These are phyloP conservation scores for Kingdonia uniflora DNA, from an alignment of 164 flowering plant species.

Conservation along the genomic window DNA sequence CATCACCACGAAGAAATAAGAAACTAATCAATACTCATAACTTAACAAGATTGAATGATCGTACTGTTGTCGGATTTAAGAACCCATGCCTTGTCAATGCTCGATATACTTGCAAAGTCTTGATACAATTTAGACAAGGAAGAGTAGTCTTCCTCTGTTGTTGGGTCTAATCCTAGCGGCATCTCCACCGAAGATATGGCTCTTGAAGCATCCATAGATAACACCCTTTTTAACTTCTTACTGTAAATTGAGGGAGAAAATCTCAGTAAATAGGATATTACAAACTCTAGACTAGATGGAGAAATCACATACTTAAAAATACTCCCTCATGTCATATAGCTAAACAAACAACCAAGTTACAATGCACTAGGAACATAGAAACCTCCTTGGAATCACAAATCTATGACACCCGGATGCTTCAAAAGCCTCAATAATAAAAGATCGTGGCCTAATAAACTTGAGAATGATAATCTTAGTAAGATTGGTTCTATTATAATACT, in stretches of 20 bases:
- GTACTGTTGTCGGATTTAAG: conserved; percentile 54
- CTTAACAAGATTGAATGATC: background rate
- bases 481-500: too few species aligned
- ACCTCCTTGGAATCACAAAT: background rate
- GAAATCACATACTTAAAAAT: background rate
- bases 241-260: conserved; percentile 13
- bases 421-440: too few species aligned
- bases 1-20: background rate
- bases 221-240: conserved; percentile 15
- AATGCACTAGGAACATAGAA: too few species aligned
- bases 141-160: conserved; percentile 57
- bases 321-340: too few species aligned
- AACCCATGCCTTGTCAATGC: conserved; percentile 73
- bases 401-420: background rate
- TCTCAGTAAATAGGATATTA: background rate
- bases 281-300: background rate
- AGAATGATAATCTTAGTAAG: too few species aligned
- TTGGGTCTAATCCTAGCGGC: conserved; percentile 36
- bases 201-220: conserved; percentile 40
- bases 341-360: too few species aligned
- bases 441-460: too few species aligned
- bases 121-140: conserved; percentile 55
- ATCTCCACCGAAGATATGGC: conserved; percentile 24
- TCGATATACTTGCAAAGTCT: conserved; percentile 57
- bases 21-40: background rate